Evolutionary conservation across 768 basidiomycete species (phyloP), one percentile per base, ranked within the genome.

Genomic region (Thelephora aurantiotincta): DNA sequence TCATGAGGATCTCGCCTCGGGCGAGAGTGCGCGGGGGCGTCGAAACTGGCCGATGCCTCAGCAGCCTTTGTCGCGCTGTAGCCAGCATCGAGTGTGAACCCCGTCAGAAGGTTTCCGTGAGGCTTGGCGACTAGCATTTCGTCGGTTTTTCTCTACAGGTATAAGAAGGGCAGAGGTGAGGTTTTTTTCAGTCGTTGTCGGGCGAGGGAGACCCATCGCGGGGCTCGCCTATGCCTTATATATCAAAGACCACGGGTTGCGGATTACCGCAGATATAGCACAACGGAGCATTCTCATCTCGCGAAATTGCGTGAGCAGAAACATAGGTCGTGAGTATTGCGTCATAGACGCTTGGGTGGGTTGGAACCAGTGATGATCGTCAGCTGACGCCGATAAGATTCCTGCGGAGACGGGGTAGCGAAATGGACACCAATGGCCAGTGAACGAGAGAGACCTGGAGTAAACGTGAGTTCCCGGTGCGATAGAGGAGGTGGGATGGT

Each of bases 1-100:
- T 63, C 55, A 55, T 82, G 82, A 14, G 78, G 80, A 52, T 80
- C 68, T 18, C 65, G 63, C 26, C 9, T 30, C 26, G 26, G 9
- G 26, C 9, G 26, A 30, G 26, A 30, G 26, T 9, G 26, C 9
- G 4, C 9, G 9, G 26, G 26, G 26, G 26, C 26, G 26, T 30
- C 26, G 38, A 41, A 18, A 14, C 38, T 41, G 16, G 38, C 38
- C 16, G 38, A 16, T 9, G 38, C 38, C 6, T 16, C 14, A 4
- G 38, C 38, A 7, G 38, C 38, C 2, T 16, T 7, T 2, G 7
- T 9, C 22, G 16, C 3, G 38, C 38, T 41, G 38, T 41, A 41
- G 38, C 5, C 14, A 41, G 38, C 22, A 22, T 4, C 12, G 4
- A 35, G 45, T 34, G 48, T 20, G 11, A 35, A 12, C n/a, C 46